Percentiles rank a stretch among this genome's conserved stretches.
Conservation (phyloP, 805 yeast species). For the Naumovozyma castellii region DNA sequence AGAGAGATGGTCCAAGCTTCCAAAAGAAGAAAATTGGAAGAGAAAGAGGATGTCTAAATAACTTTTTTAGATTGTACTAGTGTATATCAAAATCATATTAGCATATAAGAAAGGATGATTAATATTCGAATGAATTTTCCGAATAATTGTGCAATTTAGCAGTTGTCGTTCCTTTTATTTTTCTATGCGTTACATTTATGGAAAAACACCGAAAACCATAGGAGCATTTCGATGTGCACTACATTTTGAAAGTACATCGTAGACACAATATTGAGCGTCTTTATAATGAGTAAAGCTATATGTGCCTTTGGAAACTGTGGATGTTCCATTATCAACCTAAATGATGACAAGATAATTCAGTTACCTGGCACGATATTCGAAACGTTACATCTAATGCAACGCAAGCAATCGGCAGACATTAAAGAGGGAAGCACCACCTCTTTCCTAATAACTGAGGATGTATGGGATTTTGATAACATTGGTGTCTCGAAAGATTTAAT, state of each 20-base stretch:
- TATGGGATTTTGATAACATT: slow-evolving; percentile 74
- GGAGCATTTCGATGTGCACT: no score
- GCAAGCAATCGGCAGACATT: neutral
- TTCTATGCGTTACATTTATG: no score
- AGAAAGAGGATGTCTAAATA: neutral
- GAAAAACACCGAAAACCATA: no score
- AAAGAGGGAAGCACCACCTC: slow-evolving; percentile 1
- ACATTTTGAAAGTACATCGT: no score
- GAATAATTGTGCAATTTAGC: no score
- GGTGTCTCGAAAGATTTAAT: slow-evolving; percentile 50
- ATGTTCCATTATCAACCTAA: slow-evolving; percentile 12
- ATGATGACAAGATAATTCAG: slow-evolving; percentile 4
- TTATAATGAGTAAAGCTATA: slow-evolving; percentile 12
- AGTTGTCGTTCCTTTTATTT: no score
- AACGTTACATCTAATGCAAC: slow-evolving; percentile 16
- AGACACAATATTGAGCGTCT: neutral
- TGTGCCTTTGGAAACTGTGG: slow-evolving; percentile 23
- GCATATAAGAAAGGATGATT: no score
- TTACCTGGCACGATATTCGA: slow-evolving; percentile 10
- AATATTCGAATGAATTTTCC: no score
- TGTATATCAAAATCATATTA: no score
- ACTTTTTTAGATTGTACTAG: no score
- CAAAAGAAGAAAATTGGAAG: slow-evolving; percentile 42
- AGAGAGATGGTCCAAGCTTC: slow-evolving; percentile 70
- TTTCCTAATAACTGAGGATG: slow-evolving; percentile 43